Conservation (phyloP, 176 grass and related monocot genomes). For the Aegilops tauschii region DNA sequence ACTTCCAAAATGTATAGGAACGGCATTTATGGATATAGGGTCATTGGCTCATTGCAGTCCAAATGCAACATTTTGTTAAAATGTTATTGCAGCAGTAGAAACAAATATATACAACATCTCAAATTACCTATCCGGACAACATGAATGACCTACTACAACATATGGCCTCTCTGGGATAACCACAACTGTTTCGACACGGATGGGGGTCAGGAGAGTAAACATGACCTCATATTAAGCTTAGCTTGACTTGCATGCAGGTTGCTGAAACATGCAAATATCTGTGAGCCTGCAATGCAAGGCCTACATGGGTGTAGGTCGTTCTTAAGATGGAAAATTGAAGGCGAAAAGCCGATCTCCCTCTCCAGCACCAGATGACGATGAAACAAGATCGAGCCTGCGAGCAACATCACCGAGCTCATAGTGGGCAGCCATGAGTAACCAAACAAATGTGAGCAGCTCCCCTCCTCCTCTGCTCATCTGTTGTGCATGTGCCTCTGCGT, state of each 20-base stretch:
- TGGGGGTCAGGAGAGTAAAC: background rate
- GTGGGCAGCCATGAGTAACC: background rate
- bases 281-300: background rate
- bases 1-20: too few relatives aligned
- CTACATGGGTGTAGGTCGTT: background rate
- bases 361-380: background rate
- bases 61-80: too few relatives aligned
- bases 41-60: too few relatives aligned
- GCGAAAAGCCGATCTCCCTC: background rate
- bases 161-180: background rate
- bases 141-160: background rate
- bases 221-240: background rate
- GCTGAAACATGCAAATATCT: background rate
- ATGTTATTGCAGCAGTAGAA: background rate
- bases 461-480: conserved; percentile 6
- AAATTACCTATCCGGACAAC: background rate
- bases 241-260: background rate
- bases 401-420: background rate
- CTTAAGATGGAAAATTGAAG: background rate
- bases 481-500: background rate
- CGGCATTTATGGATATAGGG: too few relatives aligned
- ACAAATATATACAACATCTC: background rate
- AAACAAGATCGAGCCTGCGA: background rate
- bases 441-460: background rate
- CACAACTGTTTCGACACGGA: too few relatives aligned